Evolutionary conservation across 208 protist species (phyloP).

Genomic region (Trypanosoma boissoni): DNA sequence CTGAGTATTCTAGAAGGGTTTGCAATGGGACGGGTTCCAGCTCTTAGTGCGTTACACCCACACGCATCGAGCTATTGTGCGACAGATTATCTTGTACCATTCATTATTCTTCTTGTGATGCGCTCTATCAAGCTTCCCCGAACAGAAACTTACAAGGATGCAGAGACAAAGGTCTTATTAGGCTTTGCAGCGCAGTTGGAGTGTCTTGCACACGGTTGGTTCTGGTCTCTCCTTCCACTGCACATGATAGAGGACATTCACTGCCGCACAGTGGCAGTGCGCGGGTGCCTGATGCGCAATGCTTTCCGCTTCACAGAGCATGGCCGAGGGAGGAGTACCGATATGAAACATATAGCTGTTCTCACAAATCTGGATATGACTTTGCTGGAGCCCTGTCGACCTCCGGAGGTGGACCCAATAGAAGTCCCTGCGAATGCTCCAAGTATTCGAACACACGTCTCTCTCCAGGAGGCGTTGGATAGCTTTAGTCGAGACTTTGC

Average conservation of each 20-base stretch:
- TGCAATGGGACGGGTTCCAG: constrained; percentile 40
- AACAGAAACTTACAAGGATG: constrained; percentile 46
- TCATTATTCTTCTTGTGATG: constrained; percentile 58
- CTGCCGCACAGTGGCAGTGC: constrained; percentile 49
- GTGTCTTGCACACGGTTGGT: constrained; percentile 64
- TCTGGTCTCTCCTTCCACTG: constrained; percentile 76
- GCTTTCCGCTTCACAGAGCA: constrained; percentile 43
- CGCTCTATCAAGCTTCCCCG: constrained; percentile 52
- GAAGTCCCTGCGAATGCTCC: constrained; percentile 52
- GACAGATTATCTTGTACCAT: constrained; percentile 74
- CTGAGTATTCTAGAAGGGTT: constrained; percentile 78
- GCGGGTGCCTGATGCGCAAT: constrained; percentile 69
- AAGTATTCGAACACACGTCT: constrained; percentile 61
- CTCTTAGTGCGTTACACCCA: constrained; percentile 63
- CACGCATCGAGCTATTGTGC: constrained; percentile 84
- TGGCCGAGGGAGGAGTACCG: constrained; percentile 16
- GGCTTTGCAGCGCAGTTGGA: constrained; percentile 71
- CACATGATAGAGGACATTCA: constrained; percentile 67
- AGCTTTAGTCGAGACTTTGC: constrained; percentile 25
- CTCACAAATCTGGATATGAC: constrained; percentile 38
- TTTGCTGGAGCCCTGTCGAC: constrained; percentile 32
- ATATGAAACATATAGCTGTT: constrained; percentile 38
- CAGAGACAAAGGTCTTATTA: constrained; percentile 65
- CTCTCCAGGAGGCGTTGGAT: constrained; percentile 52
- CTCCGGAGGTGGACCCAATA: constrained; percentile 20